Conservation (phyloP, 2,329 filamentous ascomycete species). For the Elsinoe fawcettii region DNA sequence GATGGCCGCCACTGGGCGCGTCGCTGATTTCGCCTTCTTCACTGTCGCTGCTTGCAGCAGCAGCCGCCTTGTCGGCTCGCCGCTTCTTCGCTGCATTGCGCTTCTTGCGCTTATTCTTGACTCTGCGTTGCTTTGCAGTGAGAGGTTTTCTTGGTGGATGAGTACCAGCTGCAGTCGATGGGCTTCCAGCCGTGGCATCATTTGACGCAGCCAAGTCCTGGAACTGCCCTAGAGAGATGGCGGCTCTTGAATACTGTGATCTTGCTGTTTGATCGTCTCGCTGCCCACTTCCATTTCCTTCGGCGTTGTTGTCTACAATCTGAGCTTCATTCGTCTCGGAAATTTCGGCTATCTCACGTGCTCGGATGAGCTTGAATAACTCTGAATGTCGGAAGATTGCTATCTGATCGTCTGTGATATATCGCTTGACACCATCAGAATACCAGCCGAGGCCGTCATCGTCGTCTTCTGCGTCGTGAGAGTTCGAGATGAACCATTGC, state of each 20-base stretch:
- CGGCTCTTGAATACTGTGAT: not conserved
- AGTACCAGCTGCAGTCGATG: not conserved
- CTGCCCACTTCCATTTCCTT: not conserved
- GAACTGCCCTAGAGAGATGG: slow-evolving; percentile 3
- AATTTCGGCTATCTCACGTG: slow-evolving; percentile 16
- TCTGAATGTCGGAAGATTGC: slow-evolving; percentile 86
- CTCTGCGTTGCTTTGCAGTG: slow-evolving; percentile 15
- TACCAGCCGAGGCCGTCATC: slow-evolving; percentile 74
- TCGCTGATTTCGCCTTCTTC: not conserved
- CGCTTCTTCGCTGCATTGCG: slow-evolving; percentile 10
- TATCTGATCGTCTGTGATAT: slow-evolving; percentile 84
- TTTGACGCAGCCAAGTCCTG: not conserved
- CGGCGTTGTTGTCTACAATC: not conserved
- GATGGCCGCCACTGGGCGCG: not conserved
- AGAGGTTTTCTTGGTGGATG: not conserved
- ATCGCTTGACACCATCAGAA: slow-evolving; percentile 75
- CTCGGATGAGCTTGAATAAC: slow-evolving; percentile 57
- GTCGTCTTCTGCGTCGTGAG: slow-evolving; percentile 53
- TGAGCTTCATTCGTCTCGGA: not conserved
- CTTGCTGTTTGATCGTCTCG: not conserved
- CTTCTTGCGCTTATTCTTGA: slow-evolving; percentile 17
- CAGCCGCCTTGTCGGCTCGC: not conserved
- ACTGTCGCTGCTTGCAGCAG: slow-evolving; percentile 16
- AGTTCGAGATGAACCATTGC: slow-evolving; percentile 19
- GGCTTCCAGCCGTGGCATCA: not conserved